Conservation (phyloP, 441 rosid species). For the Capsella rubella region DNA sequence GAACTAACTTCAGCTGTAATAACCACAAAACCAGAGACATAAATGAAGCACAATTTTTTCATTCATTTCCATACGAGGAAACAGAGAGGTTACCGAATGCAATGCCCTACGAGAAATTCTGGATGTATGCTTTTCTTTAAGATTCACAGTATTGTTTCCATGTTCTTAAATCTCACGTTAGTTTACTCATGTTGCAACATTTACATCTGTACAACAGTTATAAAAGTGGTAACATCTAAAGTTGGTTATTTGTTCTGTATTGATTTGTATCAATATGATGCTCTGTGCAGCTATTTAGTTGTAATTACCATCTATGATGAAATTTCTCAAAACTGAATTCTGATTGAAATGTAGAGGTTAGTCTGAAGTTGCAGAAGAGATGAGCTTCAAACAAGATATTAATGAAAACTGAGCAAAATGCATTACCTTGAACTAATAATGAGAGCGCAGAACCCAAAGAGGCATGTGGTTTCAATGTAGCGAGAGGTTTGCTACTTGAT, state of each 20-base stretch:
- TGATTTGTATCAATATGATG: slow-evolving; percentile 5
- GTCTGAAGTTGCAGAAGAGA: slow-evolving; percentile 9
- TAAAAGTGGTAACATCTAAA: not conserved
- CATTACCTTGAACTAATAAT: slow-evolving; percentile 73
- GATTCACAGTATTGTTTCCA: slow-evolving; percentile 3
- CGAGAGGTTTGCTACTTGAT: slow-evolving; percentile 58
- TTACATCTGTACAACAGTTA: slow-evolving; percentile 4
- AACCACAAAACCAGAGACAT: slow-evolving; percentile 23
- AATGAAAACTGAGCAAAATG: slow-evolving; percentile 9
- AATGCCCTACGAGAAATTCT: not conserved
- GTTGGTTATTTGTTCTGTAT: slow-evolving; percentile 5
- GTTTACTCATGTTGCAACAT: slow-evolving; percentile 15
- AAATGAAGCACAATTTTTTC: slow-evolving; percentile 3
- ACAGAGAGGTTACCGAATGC: slow-evolving; percentile 6
- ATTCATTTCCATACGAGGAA: slow-evolving; percentile 11
- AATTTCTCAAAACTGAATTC: not conserved
- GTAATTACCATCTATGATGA: slow-evolving; percentile 12
- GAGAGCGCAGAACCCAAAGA: slow-evolving; percentile 71
- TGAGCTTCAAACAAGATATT: slow-evolving; percentile 10
- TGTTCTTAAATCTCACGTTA: slow-evolving; percentile 1
- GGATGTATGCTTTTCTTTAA: slow-evolving; percentile 7
- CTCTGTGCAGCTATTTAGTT: slow-evolving; percentile 21
- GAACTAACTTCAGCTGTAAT: slow-evolving; percentile 94
- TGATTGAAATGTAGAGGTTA: slow-evolving; percentile 6
- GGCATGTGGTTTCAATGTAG: slow-evolving; percentile 66